Base-by-base conservation (phyloP, 176 grass and related monocot genomes). In the Hsuehochloa calcarea region DNA sequence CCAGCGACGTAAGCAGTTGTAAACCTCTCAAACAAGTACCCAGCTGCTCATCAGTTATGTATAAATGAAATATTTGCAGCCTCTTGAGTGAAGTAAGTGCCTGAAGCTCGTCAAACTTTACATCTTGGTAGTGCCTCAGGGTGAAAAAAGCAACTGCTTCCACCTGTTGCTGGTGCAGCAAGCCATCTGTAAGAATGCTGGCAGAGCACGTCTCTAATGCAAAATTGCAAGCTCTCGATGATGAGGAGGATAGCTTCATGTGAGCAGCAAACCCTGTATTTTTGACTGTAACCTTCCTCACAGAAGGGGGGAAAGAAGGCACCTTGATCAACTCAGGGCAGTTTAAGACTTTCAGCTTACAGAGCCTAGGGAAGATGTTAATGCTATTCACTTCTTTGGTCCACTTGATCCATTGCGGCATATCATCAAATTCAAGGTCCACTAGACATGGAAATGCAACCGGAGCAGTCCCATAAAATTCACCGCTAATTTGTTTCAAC, bases 351-450 rank as follows among this genome's bases (percentile, higher is more conserved):
- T 51, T 90, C 50, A 93, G 63, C 56, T 82, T 90, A 14, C 66
- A 23, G 50, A 90, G 91, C 14, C 16, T 65, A 27, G 88, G 91
- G 15, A 93, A 74, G 11, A 55, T 14, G 1, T 12, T 15, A 16
- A 1, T 56, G 19, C 11, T 4, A 14, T 56, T 72, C 5, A 12
- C 56, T 72, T 69, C 47, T 60, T 72, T 74, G 23, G 35, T 74
- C 91, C 88, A 93, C 77, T 88, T 67, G 23, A 31, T 26, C 82
- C 85, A 93, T 5, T 58, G 22, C 74, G 88, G 88, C 85, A 90
- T 82, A 77, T 93, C 82, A 26, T 85, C 77, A 20, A 90, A 88
- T 72, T 88, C 66, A 74, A 90, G 81, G 26, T 93, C 88, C 79
- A 73, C 79, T 26, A 93, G 56, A 62, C 8, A 78, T 69, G 46